Evolutionary conservation across 345 rosid species (phyloP), one percentile per base, ranked within the genome.

Genomic region (Gossypium arboreum): DNA sequence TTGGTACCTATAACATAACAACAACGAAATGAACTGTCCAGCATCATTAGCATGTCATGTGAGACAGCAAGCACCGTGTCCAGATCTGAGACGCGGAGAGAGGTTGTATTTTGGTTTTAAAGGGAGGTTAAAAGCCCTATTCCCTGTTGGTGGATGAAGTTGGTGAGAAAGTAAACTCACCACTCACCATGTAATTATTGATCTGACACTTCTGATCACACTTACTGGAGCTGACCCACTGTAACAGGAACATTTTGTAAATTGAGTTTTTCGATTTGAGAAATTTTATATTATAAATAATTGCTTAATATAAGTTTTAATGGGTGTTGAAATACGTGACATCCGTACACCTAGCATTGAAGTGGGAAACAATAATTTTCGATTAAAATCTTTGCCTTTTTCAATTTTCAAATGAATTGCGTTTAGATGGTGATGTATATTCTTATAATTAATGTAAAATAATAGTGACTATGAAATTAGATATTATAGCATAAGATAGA

Each of bases 391-490:
- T 29, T 29, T 29, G 5, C 39, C 39, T 34, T 34, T 34, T 29
- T 29, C 5, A 29, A 29, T 29, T 29, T 29, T 29, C 0, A 3
- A 29, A 3, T 27, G 4, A 0, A 3, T 0, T 27, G 4, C 0
- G 0, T 4, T 4, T 3, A 0, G 1, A 29, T 29, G 1, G 34
- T 3, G 1, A 0, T 29, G 0, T 29, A 29, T 29, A 3, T 29
- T 3, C 0, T 29, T 3, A 0, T 29, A 4, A 29, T 29, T 29
- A 29, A 3, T 34, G 3, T 4, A 34, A 34, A 34, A 4, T 29
- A 29, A 34, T 0, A 0, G 0, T 4, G 0, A 0, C 4, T 0
- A 29, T 34, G 0, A 34, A 0, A 34, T 34, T 34, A 34, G 0
- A 34, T 34, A 34, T 0, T 34, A 34, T 34, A 4, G 0, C 0